Evolutionary conservation across 192 early-diverging fungal genomes (phyloP).

Genomic region (Backusella circina): DNA sequence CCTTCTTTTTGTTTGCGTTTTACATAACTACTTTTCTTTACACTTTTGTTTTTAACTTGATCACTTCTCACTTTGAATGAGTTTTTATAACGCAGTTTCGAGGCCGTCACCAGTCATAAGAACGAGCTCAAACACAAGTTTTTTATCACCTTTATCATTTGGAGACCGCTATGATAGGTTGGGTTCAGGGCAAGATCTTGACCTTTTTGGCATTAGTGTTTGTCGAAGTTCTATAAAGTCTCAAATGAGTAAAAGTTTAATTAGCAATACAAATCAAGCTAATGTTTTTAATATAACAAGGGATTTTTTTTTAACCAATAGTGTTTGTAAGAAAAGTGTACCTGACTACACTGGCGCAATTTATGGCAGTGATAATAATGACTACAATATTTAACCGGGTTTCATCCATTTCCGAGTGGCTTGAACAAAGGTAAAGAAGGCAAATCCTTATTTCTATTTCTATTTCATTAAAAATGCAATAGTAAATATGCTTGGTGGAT

Average conservation of each 20-base stretch:
- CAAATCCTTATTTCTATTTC: background rate
- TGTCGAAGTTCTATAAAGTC: background rate
- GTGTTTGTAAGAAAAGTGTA: slow-evolving; percentile 16
- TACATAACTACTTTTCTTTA: background rate
- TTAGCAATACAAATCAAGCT: background rate
- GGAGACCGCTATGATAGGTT: background rate
- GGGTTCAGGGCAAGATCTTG: slow-evolving; percentile 11
- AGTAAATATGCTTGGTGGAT: slow-evolving; percentile 14
- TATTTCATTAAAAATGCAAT: background rate
- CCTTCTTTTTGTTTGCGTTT: background rate
- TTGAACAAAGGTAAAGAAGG: background rate
- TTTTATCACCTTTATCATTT: background rate
- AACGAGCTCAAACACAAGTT: background rate
- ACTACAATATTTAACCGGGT: background rate
- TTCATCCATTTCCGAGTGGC: slow-evolving; percentile 2
- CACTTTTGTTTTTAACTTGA: background rate
- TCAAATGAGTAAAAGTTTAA: slow-evolving; percentile 12
- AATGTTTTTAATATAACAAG: background rate
- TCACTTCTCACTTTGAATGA: background rate
- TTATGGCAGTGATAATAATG: background rate
- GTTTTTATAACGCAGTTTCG: background rate
- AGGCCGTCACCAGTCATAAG: background rate
- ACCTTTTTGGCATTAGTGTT: slow-evolving; percentile 10
- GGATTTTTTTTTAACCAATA: background rate
- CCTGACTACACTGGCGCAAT: background rate